These are phyloP conservation scores for Henningerozyma blattae DNA, from an alignment of 805 yeast genomes.

Conservation along the genomic window DNA sequence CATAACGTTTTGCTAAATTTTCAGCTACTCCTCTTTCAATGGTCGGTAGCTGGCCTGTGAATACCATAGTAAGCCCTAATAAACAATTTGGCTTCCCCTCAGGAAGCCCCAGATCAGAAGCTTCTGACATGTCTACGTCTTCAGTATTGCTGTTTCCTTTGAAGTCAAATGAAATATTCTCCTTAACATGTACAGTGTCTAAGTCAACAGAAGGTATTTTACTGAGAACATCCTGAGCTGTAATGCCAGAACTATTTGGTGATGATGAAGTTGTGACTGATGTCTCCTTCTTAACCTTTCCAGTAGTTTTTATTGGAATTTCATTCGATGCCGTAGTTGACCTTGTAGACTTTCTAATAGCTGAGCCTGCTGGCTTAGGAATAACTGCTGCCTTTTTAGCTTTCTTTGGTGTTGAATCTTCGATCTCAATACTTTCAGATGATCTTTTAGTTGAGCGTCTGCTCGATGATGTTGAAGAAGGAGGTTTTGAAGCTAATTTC, in stretches of 20 bases:
- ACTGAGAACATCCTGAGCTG: constrained; percentile 29
- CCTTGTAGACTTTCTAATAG: not conserved
- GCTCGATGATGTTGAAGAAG: no score
- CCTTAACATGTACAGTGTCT: constrained; percentile 35
- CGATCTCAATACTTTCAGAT: no score
- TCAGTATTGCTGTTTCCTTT: constrained; percentile 31
- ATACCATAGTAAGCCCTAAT: constrained; percentile 80
- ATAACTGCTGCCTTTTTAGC: no score
- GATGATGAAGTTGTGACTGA: not conserved
- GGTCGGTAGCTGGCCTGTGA: constrained; percentile 80
- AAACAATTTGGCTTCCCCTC: constrained; percentile 79
- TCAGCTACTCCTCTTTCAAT: constrained; percentile 70
- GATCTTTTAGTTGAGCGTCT: no score
- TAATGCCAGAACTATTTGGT: constrained; percentile 1
- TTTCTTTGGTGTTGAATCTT: no score
- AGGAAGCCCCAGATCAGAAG: no score
- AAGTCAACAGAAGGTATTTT: constrained; percentile 67
- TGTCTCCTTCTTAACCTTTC: no score
- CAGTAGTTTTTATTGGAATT: not conserved
- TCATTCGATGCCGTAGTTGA: not conserved
- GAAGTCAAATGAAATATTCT: constrained; percentile 45
- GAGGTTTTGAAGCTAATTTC: no score
- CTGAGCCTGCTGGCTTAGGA: no score
- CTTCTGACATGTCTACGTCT: no score
- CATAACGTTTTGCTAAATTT: constrained; percentile 67